These are phyloP conservation scores for Ploettnerulaceae sp. DNA, from an alignment of 2,329 filamentous ascomycete species.

Conservation along the genomic window DNA sequence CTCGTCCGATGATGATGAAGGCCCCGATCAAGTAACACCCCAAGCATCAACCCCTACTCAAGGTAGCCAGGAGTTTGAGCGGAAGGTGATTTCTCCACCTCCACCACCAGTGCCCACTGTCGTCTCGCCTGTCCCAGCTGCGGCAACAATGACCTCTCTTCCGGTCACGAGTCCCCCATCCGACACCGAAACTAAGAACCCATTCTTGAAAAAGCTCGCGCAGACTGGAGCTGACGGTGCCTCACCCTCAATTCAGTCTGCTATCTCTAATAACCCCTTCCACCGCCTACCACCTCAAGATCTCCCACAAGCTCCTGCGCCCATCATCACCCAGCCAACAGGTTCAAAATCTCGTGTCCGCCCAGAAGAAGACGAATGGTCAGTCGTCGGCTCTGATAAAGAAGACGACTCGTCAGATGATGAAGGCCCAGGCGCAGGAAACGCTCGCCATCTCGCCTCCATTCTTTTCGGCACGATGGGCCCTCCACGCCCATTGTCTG, in stretches of 20 bases:
- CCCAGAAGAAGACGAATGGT: conserved; percentile 76
- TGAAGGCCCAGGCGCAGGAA: conserved; percentile 72
- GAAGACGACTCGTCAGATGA: conserved; percentile 71
- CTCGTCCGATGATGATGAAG: conserved; percentile 70
- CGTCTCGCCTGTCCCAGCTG: conserved; percentile 42
- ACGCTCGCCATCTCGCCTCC: conserved; percentile 86
- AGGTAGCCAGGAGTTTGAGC: conserved; percentile 50
- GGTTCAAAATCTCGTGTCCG: conserved; percentile 47
- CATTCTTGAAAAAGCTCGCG: conserved; percentile 86
- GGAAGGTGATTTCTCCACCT: conserved; percentile 40
- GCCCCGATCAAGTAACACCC: conserved; percentile 62
- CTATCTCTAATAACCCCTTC: conserved; percentile 96
- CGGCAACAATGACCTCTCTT: conserved; percentile 37
- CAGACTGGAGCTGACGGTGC: conserved; percentile 50
- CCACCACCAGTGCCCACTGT: conserved; percentile 51
- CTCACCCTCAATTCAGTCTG: conserved; percentile 40
- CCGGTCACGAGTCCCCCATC: conserved; percentile 50
- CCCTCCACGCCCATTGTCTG: conserved; percentile 81
- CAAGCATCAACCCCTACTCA: conserved; percentile 55
- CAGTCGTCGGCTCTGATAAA: conserved; percentile 68
- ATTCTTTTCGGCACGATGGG: conserved; percentile 97
- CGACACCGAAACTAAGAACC: conserved; percentile 83
- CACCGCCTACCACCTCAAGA: conserved; percentile 70
- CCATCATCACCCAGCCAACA: conserved; percentile 39
- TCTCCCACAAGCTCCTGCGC: conserved; percentile 43